phyloP scores from a whole-genome alignment of 2,329 filamentous ascomycete genomes.

The Aureobasidium sp. region DNA sequence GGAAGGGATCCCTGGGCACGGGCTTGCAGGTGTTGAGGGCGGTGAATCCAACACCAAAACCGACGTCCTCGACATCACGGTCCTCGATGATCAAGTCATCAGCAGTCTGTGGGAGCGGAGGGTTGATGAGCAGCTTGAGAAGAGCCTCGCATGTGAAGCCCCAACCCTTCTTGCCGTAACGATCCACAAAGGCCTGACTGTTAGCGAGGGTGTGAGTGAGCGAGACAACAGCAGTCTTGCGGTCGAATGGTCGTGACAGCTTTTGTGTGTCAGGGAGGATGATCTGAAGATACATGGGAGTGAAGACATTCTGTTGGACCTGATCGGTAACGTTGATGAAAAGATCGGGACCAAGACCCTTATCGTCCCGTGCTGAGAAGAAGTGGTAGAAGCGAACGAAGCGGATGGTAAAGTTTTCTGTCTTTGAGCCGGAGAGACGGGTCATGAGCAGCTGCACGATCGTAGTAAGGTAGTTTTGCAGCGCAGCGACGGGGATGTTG shows the following conservation, averaged over 20 bases:
- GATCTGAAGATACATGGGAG: slow-evolving; percentile 75
- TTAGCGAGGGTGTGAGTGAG: slow-evolving; percentile 88
- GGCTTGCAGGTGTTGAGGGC: slow-evolving; percentile 84
- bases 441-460: slow-evolving; percentile 79
- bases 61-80: slow-evolving; percentile 87
- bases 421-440: slow-evolving; percentile 61
- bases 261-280: slow-evolving; percentile 86
- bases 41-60: slow-evolving; percentile 92
- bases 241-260: slow-evolving; percentile 77
- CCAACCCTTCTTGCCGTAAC: slow-evolving; percentile 73
- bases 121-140: slow-evolving; percentile 81
- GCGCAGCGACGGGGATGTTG: slow-evolving; percentile 63
- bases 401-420: slow-evolving; percentile 76
- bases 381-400: slow-evolving; percentile 96
- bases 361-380: slow-evolving; percentile 69
- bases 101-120: slow-evolving; percentile 60
- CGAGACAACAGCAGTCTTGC: slow-evolving; percentile 88
- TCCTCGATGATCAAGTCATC: slow-evolving; percentile 68
- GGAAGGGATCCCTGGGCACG: slow-evolving; percentile 69
- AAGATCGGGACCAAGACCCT: slow-evolving; percentile 84
- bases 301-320: slow-evolving; percentile 71
- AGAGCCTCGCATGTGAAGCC: slow-evolving; percentile 81
- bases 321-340: slow-evolving; percentile 79
- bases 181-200: slow-evolving; percentile 72
- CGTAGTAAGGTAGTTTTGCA: slow-evolving; percentile 71